Conservation (phyloP, 2,329 filamentous ascomycete species). For the Pseudogymnoascus sp. region DNA sequence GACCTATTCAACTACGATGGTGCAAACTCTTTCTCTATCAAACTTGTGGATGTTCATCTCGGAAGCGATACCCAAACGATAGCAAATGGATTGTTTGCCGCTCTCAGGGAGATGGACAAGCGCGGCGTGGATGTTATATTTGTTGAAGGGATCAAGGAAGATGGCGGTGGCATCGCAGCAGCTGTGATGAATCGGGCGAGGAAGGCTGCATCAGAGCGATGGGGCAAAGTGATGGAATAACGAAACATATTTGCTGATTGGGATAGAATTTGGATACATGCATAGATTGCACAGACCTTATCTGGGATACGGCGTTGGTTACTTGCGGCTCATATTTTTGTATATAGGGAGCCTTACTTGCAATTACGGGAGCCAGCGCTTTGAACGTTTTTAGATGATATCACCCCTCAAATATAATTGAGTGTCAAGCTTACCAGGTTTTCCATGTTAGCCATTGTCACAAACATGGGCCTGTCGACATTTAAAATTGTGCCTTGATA, state of each 20-base stretch:
- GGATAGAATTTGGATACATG: not conserved
- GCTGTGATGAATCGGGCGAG: conserved; percentile 78
- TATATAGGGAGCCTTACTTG: not conserved
- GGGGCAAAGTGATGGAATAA: not conserved
- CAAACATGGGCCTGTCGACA: too few relatives aligned
- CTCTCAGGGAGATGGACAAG: conserved; percentile 75
- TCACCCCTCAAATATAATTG: not conserved
- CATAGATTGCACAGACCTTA: not conserved
- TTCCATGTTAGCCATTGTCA: not conserved
- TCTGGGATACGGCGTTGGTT: not conserved
- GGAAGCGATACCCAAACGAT: conserved; percentile 65
- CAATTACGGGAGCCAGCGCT: not conserved
- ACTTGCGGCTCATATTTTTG: not conserved
- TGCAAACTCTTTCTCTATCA: conserved; percentile 12
- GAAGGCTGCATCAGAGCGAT: conserved; percentile 55
- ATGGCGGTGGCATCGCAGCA: conserved; percentile 72
- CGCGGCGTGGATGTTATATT: conserved; percentile 74
- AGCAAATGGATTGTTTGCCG: conserved; percentile 80
- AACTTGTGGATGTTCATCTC: conserved; percentile 58
- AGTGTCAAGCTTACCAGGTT: not conserved
- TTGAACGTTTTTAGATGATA: not conserved
- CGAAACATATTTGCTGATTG: not conserved
- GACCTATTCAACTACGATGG: not conserved
- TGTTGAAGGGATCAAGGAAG: conserved; percentile 72
- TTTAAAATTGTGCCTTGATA: not conserved